Percentiles rank a stretch among this genome's conserved stretches.
Evolutionary conservation across 2,329 filamentous ascomycete species (phyloP).

Genomic region (Seiridium unicorne): DNA sequence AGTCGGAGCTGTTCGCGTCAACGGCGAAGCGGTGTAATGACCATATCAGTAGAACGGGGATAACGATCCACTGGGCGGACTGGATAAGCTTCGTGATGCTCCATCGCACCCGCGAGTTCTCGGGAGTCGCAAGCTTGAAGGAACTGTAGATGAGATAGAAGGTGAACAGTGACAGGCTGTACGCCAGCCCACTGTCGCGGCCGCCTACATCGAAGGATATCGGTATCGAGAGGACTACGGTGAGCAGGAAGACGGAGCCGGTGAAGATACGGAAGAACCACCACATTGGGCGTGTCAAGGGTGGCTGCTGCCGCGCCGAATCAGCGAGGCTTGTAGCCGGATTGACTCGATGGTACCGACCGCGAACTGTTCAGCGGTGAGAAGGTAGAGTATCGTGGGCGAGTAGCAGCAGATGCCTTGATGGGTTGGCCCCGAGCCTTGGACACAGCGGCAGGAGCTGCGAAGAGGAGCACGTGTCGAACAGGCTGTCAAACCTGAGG

Average conservation of each 20-base stretch:
- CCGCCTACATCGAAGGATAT: slow-evolving; percentile 98
- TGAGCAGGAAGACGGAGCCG: slow-evolving; percentile 81
- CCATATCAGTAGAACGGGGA: slow-evolving; percentile 89
- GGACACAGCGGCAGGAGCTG: background rate
- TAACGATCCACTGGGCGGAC: slow-evolving; percentile 80
- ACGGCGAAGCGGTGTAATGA: slow-evolving; percentile 92
- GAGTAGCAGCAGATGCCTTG: background rate
- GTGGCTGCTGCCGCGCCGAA: slow-evolving; percentile 32
- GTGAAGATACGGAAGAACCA: slow-evolving; percentile 76
- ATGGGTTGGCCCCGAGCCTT: background rate
- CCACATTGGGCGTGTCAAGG: slow-evolving; percentile 66
- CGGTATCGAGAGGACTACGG: slow-evolving; percentile 92
- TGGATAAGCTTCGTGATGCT: slow-evolving; percentile 68
- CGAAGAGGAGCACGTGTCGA: background rate
- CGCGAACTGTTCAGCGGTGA: background rate
- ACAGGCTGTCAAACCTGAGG: background rate
- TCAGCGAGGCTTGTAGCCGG: slow-evolving; percentile 30
- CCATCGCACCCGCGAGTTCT: slow-evolving; percentile 72
- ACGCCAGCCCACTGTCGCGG: slow-evolving; percentile 88
- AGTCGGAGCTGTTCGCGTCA: slow-evolving; percentile 73
- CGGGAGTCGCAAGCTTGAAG: slow-evolving; percentile 78
- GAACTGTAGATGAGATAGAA: slow-evolving; percentile 91
- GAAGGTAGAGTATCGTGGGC: background rate
- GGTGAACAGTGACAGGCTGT: slow-evolving; percentile 81
- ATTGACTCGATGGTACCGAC: slow-evolving; percentile 9